Evolutionary conservation across 140 eudicot genomes (phyloP).

Genomic region (Senecio squalidus): DNA sequence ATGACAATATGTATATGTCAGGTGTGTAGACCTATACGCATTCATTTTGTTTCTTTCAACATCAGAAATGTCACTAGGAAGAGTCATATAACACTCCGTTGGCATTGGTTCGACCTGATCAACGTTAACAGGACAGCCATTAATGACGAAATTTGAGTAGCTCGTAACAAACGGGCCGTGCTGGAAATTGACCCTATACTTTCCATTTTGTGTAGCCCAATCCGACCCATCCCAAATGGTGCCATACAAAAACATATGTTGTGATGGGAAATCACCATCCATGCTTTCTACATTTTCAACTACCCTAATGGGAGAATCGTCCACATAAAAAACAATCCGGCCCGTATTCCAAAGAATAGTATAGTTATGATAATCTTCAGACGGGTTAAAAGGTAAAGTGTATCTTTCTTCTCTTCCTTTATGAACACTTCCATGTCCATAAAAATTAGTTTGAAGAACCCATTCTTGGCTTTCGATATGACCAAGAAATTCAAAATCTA

Average conservation of each 20-base stretch:
- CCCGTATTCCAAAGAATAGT: constrained; percentile 41
- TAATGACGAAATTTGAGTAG: constrained; percentile 23
- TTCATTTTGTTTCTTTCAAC: constrained; percentile 20
- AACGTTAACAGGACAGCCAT: constrained; percentile 27
- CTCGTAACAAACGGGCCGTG: constrained; percentile 32
- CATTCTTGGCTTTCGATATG: constrained; percentile 38
- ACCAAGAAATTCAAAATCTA: constrained; percentile 61
- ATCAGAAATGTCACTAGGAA: constrained; percentile 15
- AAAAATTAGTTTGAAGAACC: constrained; percentile 54
- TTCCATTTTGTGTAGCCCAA: constrained; percentile 45
- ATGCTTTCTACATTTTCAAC: constrained; percentile 16
- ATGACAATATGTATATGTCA: constrained; percentile 42
- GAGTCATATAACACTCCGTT: neutral
- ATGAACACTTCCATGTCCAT: constrained; percentile 45
- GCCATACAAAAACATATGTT: constrained; percentile 35
- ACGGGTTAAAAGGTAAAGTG: constrained; percentile 54
- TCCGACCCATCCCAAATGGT: constrained; percentile 50
- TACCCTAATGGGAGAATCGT: constrained; percentile 33
- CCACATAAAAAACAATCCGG: constrained; percentile 33
- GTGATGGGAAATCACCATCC: constrained; percentile 33
- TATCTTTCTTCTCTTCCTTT: constrained; percentile 61
- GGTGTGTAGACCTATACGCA: constrained; percentile 18
- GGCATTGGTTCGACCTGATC: neutral
- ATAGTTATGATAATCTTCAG: constrained; percentile 48
- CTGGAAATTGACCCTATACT: constrained; percentile 12